Conservation (phyloP, 2,329 filamentous ascomycete species). For the Diaporthe humulicola region DNA sequence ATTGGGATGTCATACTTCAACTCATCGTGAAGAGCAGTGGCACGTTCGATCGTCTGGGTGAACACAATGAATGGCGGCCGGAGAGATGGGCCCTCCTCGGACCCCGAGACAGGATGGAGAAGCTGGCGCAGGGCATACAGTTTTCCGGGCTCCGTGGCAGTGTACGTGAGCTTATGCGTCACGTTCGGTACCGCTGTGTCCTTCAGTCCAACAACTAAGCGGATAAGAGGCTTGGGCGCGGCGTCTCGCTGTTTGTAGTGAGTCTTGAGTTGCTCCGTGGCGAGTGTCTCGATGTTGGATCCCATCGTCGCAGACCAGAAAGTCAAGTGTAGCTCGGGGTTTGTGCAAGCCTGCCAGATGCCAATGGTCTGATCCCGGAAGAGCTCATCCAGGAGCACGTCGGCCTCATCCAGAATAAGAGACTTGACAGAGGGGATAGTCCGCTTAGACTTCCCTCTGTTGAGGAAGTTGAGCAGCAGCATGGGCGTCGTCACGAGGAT, state of each 20-base stretch:
- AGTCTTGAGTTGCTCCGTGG: conserved; percentile 74
- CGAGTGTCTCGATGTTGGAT: conserved; percentile 87
- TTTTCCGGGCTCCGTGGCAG: conserved; percentile 93
- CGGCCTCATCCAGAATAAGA: conserved; percentile 91
- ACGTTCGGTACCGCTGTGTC: conserved; percentile 96
- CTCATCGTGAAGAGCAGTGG: conserved; percentile 88
- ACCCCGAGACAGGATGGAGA: conserved; percentile 77
- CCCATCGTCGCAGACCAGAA: conserved; percentile 99
- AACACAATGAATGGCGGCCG: conserved; percentile 95
- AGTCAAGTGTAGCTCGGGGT: conserved; percentile 77
- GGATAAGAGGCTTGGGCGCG: conserved; percentile 70
- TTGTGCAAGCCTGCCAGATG: conserved; percentile 85
- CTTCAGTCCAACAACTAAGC: conserved; percentile 95
- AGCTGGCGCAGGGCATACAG: conserved; percentile 91
- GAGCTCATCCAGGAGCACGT: conserved; percentile 90
- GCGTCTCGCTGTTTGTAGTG: conserved; percentile 59
- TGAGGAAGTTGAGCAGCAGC: conserved; percentile 80
- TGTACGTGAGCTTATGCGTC: conserved; percentile 88
- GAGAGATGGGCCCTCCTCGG: conserved; percentile 70
- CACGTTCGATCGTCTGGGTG: conserved; percentile 94
- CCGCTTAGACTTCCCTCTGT: conserved; percentile 56
- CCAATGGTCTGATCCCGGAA: conserved; percentile 90
- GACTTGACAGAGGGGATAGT: conserved; percentile 77
- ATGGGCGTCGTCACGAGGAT: conserved; percentile 86
- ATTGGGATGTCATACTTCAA: conserved; percentile 94